Percentiles rank a stretch among this genome's conserved stretches.
Evolutionary conservation across 371 early-diverging fungal genomes (phyloP).

Genomic region (Globomyces sp.): DNA sequence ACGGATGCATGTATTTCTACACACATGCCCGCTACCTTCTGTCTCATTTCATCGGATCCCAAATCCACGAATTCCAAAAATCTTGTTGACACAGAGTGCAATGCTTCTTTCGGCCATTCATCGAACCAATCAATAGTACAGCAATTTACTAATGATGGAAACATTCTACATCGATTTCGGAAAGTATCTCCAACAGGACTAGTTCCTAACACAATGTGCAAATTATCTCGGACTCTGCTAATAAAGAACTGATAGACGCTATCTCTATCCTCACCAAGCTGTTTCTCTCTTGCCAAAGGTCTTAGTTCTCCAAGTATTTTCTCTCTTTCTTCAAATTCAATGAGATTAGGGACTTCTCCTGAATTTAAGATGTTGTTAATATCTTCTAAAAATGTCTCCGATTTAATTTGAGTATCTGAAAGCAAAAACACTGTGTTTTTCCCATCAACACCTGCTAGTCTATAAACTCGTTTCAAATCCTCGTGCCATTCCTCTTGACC

Average conservation of each 20-base stretch:
- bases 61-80: constrained; percentile 57
- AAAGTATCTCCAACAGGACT: constrained; percentile 59
- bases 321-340: constrained; percentile 58
- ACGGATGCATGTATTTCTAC: constrained; percentile 56
- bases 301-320: constrained; percentile 53
- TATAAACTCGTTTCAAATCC: constrained; percentile 57
- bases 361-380: constrained; percentile 57
- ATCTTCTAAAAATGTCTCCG: constrained; percentile 55
- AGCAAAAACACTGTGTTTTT: constrained; percentile 58
- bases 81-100: constrained; percentile 49
- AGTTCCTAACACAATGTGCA: constrained; percentile 58
- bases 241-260: constrained; percentile 57
- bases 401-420: constrained; percentile 58
- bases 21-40: constrained; percentile 52
- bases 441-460: constrained; percentile 51
- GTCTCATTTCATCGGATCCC: constrained; percentile 50
- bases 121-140: constrained; percentile 62
- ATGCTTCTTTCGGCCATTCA: constrained; percentile 57
- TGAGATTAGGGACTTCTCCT: constrained; percentile 56
- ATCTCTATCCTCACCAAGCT: constrained; percentile 55
- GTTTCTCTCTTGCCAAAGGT: constrained; percentile 46
- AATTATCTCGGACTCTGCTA: constrained; percentile 55
- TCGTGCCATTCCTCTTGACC: constrained; percentile 56
- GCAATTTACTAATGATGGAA: constrained; percentile 60
- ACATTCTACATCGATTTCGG: constrained; percentile 56